Evolutionary conservation across 345 rosid species (phyloP).

Genomic region (Schrenkiella parvula): DNA sequence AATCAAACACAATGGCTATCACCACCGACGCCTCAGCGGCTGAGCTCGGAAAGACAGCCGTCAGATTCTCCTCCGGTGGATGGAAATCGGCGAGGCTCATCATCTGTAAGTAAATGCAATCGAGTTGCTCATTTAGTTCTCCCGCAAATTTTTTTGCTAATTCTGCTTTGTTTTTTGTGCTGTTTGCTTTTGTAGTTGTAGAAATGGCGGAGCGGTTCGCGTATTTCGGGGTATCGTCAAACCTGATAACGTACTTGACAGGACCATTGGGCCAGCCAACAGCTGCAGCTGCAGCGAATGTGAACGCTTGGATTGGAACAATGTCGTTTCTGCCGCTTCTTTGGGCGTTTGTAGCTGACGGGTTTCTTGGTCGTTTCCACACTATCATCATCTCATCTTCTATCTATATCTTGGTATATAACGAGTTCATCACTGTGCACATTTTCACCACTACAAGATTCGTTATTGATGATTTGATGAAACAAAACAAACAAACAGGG

Average conservation of each 20-base stretch:
- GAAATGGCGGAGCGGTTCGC: constrained; percentile 58
- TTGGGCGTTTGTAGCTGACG: constrained; percentile 57
- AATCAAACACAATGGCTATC: neutral
- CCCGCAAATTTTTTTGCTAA: neutral
- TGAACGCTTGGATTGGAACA: constrained; percentile 57
- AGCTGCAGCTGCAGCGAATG: constrained; percentile 58
- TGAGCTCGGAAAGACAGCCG: constrained; percentile 20
- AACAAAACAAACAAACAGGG: constrained; percentile 26
- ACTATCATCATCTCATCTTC: constrained; percentile 49
- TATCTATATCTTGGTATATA: constrained; percentile 43
- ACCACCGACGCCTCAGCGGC: neutral
- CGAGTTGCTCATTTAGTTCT: neutral
- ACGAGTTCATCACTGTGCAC: neutral
- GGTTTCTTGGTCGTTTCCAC: constrained; percentile 58
- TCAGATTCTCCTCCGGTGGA: constrained; percentile 36
- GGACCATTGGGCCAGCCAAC: constrained; percentile 56
- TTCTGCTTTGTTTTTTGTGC: neutral
- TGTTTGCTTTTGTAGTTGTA: constrained; percentile 26
- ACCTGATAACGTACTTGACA: constrained; percentile 59
- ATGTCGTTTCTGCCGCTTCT: constrained; percentile 50
- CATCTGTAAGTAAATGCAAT: constrained; percentile 22
- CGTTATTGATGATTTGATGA: neutral
- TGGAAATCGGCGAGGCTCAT: constrained; percentile 48
- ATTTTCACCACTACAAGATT: neutral
- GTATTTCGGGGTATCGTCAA: constrained; percentile 41